Evolutionary conservation across 2,329 filamentous ascomycete genomes (phyloP), one percentile per base, ranked within the genome.

Genomic region (Zymoseptoria passerinii): DNA sequence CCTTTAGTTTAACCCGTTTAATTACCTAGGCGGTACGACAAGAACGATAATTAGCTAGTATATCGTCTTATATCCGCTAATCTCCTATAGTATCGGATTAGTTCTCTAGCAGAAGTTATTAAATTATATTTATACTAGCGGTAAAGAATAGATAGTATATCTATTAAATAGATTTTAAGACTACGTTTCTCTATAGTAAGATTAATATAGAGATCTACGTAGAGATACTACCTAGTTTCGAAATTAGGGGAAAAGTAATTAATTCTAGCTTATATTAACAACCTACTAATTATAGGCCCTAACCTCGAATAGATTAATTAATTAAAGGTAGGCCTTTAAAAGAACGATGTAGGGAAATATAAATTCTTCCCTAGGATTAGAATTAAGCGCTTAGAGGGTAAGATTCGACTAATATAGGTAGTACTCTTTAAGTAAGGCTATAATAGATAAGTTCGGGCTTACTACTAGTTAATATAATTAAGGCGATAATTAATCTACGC

Each of bases 261-360:
- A 52, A 56, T 56, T 16, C 49, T 52, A 10, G 28, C 52, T 4
- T 56, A 56, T 16, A 27, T 56, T 4, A 19, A 56, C 27, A 40
- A 56, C 18, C 29, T 56, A 44, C 18, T 56, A 48, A 44, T 56
- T 19, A 9, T 16, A 23, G 27, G 48, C 8, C 28, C 28, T 5
- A 48, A 52, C 10, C 50, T 52, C 6, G 10, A 52, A 16, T 7
- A 35, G 23, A 57, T 52, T 57, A 53, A 23, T 28, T 16, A 27
- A 13, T 6, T 57, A 28, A 57, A 53, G 29, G 7, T 48, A 18
- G 28, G 19, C 50, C 28, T 57, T n/a, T 28, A 28, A 28, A 52
- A 27, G 16, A 52, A 52, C 6, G 50, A 52, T 10, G 28, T 52
- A 52, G 23, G 50, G 3, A 10, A 55, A n/a, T 55, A 28, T 18